A percentile compares a stretch with the other conserved stretches of the same genome.
Conservation (phyloP, 2,329 filamentous ascomycete species). For the Talaromyces sp. region DNA sequence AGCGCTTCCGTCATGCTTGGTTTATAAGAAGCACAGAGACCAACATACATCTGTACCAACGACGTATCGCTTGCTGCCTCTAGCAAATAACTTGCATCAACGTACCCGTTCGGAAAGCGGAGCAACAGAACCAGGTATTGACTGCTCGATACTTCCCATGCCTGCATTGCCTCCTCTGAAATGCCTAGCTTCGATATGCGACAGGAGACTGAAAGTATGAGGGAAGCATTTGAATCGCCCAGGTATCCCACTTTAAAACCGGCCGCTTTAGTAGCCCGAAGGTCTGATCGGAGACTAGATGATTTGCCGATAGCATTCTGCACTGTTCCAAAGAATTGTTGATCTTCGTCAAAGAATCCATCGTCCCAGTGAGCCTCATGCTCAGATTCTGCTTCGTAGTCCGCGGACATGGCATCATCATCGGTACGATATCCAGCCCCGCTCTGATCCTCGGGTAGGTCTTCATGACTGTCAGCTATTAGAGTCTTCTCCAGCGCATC, state of each 20-base stretch:
- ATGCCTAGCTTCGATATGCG: constrained; percentile 54
- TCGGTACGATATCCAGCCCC: not conserved
- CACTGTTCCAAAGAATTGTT: constrained; percentile 17
- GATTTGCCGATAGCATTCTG: not conserved
- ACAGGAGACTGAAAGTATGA: constrained; percentile 64
- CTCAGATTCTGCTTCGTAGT: constrained; percentile 5
- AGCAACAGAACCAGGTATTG: constrained; percentile 66
- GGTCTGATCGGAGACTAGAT: constrained; percentile 54
- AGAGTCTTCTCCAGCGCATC: constrained; percentile 31
- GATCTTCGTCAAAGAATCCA: constrained; percentile 18
- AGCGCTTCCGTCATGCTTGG: constrained; percentile 57
- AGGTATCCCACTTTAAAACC: constrained; percentile 69
- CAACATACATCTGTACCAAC: constrained; percentile 60
- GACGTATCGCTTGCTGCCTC: constrained; percentile 37
- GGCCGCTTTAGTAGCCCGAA: constrained; percentile 57
- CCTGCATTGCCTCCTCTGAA: constrained; percentile 24
- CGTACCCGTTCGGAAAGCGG: constrained; percentile 61
- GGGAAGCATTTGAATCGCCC: constrained; percentile 49
- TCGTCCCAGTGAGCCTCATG: constrained; percentile 20
- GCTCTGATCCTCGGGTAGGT: not conserved
- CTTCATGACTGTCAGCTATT: constrained; percentile 15
- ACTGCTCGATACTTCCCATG: constrained; percentile 15
- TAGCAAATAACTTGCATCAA: constrained; percentile 53
- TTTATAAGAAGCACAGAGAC: constrained; percentile 69
- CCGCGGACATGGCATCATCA: not conserved